Evolutionary conservation across 176 grass and related monocot species (phyloP).

Genomic region (Eragrostis curvula): DNA sequence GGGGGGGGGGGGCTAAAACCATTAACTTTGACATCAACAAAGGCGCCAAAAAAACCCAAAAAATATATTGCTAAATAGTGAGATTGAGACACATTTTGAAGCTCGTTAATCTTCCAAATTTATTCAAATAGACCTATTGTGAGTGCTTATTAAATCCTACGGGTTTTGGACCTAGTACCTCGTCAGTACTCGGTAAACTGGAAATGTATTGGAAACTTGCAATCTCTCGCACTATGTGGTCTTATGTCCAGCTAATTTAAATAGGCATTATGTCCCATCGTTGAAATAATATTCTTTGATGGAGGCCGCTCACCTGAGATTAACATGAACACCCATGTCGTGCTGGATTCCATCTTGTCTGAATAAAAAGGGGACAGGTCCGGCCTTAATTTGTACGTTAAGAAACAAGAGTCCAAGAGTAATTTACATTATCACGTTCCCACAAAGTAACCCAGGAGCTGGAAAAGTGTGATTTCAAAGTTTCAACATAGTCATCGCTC

Average conservation of each 20-base stretch:
- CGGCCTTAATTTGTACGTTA: not conserved
- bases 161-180: not conserved
- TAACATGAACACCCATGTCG: conserved; percentile 3
- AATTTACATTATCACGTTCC: not conserved
- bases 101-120: not conserved
- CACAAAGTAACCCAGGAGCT: not conserved
- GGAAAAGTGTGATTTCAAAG: not conserved
- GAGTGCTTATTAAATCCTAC: not conserved
- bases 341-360: conserved; percentile 18
- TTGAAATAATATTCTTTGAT: not conserved
- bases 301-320: conserved; percentile 37
- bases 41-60: not conserved
- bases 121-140: not conserved
- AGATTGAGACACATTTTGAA: not conserved
- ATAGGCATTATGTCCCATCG: conserved; percentile 26
- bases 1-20: too few relatives aligned
- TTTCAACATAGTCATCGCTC: not conserved
- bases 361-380: not conserved
- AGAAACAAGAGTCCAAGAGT: not conserved
- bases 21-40: not conserved
- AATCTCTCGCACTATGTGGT: not conserved
- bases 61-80: too few relatives aligned
- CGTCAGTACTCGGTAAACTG: not conserved
- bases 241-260: not conserved
- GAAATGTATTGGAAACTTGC: not conserved